A percentile compares a stretch with the other conserved stretches of the same genome.
phyloP scores from a whole-genome alignment of 495 filamentous ascomycete species.

The Penicillium psychrofluorescens region DNA sequence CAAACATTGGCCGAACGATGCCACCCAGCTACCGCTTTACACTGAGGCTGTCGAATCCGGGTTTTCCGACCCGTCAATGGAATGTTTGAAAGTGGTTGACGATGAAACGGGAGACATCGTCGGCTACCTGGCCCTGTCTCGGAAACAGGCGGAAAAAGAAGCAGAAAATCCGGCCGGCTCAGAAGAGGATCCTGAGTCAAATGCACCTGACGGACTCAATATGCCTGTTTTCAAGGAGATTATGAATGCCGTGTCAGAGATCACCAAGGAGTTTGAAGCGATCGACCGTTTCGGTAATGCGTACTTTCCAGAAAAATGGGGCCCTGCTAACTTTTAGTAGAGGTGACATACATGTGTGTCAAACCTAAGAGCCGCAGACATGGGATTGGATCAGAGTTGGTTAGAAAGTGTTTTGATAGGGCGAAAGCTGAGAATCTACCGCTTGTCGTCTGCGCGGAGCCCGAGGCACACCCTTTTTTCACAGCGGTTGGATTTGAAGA shows the following conservation, averaged over 20 bases:
- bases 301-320: not conserved
- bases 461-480: constrained; percentile 11
- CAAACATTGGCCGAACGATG: constrained; percentile 20
- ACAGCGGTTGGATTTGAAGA: constrained; percentile 9
- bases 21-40: constrained; percentile 10
- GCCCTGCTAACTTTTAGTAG: constrained; percentile 1
- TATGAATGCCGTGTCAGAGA: not conserved
- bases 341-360: constrained; percentile 13
- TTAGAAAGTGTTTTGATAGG: constrained; percentile 7
- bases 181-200: not conserved
- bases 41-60: constrained; percentile 3
- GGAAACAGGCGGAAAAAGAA: not conserved
- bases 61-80: not conserved
- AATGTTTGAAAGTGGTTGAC: constrained; percentile 11
- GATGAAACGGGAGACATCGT: constrained; percentile 7
- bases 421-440: constrained; percentile 5
- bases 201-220: constrained; percentile 8
- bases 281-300: constrained; percentile 10
- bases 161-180: not conserved
- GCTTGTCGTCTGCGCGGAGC: constrained; percentile 8
- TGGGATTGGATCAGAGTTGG: constrained; percentile 10
- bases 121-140: constrained; percentile 11
- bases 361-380: constrained; percentile 4
- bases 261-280: constrained; percentile 2
- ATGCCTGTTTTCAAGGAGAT: constrained; percentile 6